Evolutionary conservation across 257 asterid genomes (phyloP), one percentile per base, ranked within the genome.

Genomic region (Cynanchum wilfordii): DNA sequence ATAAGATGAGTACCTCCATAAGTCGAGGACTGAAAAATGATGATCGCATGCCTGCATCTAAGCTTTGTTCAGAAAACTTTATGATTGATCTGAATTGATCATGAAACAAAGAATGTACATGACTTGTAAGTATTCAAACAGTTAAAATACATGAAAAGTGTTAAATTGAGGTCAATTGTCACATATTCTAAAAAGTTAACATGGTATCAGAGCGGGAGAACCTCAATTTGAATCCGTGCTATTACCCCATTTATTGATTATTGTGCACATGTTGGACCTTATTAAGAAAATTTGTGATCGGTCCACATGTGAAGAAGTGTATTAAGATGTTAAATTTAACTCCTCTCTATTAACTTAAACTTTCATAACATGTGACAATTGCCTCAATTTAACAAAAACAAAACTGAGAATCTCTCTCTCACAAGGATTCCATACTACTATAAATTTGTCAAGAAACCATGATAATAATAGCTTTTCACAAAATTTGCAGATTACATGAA

Each of bases 1-100:
- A 66, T 74, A n/a, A 66, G 78, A 75, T 33, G 40, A 68, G 33
- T 89, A 94, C 99, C 98, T 94, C 98, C 99, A 94, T 88, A 68
- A 94, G 96, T 69, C 98, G 89, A 60, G 99, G 99, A 87, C 99
- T 94, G 71, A 91, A 94, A 80, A 87, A 85, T 55, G 89, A 88
- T 52, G 88, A 79, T 85, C 99, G 87, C 85, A 80, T 76, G 72
- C 86, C 93, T 72, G 97, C 88, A 85, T 91, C 88, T 78, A 94
- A 84, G 84, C 95, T 78, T 86, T 85, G 96, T 80, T 88, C 99
- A 64, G 95, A 93, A 76, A 94, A 94, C 82, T 67, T 89, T 81
- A 94, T 82, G 76, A 94, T 87, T 76, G 96, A 84, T 77, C 99
- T 94, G 92, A 82, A 84, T 49, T 73, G 71, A 78, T 63, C 59